Evolutionary conservation across 2,329 filamentous ascomycete species (phyloP).

Genomic region (Colletotrichum acutatum): DNA sequence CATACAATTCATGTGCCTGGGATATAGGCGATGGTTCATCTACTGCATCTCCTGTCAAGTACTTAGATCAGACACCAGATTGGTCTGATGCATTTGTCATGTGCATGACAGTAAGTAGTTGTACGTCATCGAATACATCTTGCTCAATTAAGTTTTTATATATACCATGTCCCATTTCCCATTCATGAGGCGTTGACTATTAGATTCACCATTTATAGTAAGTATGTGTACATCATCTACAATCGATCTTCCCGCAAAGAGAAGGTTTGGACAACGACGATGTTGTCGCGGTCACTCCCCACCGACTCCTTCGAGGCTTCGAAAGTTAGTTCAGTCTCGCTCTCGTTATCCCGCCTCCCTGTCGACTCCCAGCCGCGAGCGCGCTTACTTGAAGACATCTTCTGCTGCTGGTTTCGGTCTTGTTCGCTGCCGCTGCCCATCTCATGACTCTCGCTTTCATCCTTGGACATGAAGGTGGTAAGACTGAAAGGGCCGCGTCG

Average conservation of each 20-base stretch:
- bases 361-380: constrained; percentile 29
- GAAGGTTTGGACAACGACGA: constrained; percentile 28
- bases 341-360: constrained; percentile 31
- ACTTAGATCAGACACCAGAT: not conserved
- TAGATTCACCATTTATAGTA: not conserved
- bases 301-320: constrained; percentile 25
- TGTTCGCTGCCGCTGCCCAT: constrained; percentile 17
- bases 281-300: constrained; percentile 23
- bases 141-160: not conserved
- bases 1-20: not conserved
- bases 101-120: too few relatives aligned
- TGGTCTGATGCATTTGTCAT: not conserved
- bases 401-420: not conserved
- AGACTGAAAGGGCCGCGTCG: constrained; percentile 41
- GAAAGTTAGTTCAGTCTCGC: constrained; percentile 35
- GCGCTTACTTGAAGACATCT: constrained; percentile 18
- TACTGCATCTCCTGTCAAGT: not conserved
- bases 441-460: constrained; percentile 34
- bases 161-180: not conserved
- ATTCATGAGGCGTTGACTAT: not conserved
- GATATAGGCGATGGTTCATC: too few relatives aligned
- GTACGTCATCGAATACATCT: too few relatives aligned
- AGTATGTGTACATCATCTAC: not conserved
- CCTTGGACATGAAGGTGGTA: constrained; percentile 42
- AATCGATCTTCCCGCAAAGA: constrained; percentile 24